phyloP scores from a whole-genome alignment of 2,329 filamentous ascomycete species.

The Colletotrichum sp. region DNA sequence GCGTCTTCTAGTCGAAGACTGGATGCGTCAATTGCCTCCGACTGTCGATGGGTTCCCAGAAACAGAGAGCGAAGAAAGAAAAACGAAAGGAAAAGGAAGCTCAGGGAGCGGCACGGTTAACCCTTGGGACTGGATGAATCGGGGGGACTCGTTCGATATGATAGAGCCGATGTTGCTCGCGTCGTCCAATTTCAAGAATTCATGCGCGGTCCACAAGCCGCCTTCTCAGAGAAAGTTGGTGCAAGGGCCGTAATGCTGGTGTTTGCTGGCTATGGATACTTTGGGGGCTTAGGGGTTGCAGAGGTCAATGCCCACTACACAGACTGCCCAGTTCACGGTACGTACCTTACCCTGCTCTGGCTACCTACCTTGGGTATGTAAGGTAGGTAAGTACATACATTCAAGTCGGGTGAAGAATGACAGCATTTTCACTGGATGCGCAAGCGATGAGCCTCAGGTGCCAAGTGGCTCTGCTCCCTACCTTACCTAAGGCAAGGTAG shows the following conservation, averaged over 20 bases:
- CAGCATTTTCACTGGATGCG: neutral
- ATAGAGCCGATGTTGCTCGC: neutral
- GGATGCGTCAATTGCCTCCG: neutral
- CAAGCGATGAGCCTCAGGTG: neutral
- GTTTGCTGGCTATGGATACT: neutral
- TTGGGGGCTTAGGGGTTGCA: neutral
- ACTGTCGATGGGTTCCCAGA: neutral
- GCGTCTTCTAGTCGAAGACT: neutral
- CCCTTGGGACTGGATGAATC: neutral
- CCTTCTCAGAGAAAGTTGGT: conserved; percentile 6
- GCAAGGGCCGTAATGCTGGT: conserved; percentile 10
- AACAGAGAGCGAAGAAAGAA: neutral
- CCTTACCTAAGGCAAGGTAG: too few species aligned
- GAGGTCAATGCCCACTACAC: neutral
- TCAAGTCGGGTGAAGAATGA: neutral
- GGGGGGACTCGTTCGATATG: neutral
- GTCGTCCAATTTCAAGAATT: conserved; percentile 24
- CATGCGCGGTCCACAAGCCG: conserved; percentile 20
- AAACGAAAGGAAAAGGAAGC: neutral
- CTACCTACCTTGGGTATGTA: neutral
- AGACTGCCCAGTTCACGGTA: neutral
- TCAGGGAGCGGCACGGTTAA: neutral
- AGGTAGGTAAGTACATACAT: neutral
- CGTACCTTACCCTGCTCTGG: neutral
- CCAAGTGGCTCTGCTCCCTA: neutral